phyloP scores from a whole-genome alignment of 2,329 filamentous ascomycete species.

The Fulvia fulva region DNA sequence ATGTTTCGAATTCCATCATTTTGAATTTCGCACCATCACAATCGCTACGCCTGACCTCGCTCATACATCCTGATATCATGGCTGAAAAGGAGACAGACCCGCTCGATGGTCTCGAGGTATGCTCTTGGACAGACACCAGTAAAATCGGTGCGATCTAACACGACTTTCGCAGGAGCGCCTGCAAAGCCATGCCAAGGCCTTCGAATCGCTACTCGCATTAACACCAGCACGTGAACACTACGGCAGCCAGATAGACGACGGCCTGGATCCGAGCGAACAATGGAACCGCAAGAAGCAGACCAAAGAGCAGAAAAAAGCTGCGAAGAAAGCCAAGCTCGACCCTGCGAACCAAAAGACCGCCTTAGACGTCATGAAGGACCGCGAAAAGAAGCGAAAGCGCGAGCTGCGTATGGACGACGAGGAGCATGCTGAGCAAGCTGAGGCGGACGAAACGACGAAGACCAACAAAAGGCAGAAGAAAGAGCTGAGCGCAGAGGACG shows the following conservation, averaged over 20 bases:
- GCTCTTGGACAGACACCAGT: not conserved
- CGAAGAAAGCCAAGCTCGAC: conserved; percentile 84
- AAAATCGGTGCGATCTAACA: not conserved
- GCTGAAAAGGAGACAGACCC: conserved; percentile 10
- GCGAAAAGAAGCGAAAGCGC: conserved; percentile 66
- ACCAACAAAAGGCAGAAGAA: conserved; percentile 44
- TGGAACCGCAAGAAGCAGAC: conserved; percentile 95
- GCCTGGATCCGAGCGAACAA: conserved; percentile 80
- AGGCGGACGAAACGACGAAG: conserved; percentile 37
- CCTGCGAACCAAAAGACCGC: conserved; percentile 87
- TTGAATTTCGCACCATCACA: not conserved
- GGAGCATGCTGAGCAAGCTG: conserved; percentile 32
- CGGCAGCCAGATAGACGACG: conserved; percentile 41
- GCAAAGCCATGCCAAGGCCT: conserved; percentile 64
- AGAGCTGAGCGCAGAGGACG: conserved; percentile 23
- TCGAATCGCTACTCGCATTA: conserved; percentile 79
- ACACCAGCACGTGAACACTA: conserved; percentile 92
- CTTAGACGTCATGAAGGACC: conserved; percentile 90
- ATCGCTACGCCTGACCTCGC: not conserved
- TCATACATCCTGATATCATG: not conserved
- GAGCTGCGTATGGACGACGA: conserved; percentile 57
- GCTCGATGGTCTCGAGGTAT: conserved; percentile 21
- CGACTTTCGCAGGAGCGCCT: conserved; percentile 46
- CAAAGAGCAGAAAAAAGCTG: conserved; percentile 77
- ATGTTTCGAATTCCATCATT: not conserved